phyloP scores from a whole-genome alignment of 2,329 filamentous ascomycete species.

The Sporothrix pseudoabietina region DNA sequence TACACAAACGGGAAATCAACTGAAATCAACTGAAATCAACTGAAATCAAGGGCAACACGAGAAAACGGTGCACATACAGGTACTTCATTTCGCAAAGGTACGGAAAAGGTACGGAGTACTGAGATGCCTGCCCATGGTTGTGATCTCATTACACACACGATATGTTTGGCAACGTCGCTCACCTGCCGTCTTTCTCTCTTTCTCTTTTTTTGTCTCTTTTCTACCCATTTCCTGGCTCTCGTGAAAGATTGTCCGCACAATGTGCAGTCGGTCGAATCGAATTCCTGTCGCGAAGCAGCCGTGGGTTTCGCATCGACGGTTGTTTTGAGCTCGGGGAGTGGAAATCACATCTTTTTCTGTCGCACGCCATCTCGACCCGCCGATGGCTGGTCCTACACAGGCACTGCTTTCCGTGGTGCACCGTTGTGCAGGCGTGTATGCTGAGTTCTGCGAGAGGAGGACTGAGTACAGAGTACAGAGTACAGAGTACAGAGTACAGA shows the following conservation, averaged over 20 bases:
- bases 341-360: neutral
- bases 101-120: neutral
- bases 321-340: slow-evolving; percentile 17
- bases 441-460: neutral
- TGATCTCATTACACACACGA: neutral
- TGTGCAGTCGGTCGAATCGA: slow-evolving; percentile 17
- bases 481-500: neutral
- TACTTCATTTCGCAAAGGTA: neutral
- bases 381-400: neutral
- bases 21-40: neutral
- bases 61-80: neutral
- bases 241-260: slow-evolving; percentile 1
- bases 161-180: slow-evolving; percentile 9
- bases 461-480: neutral
- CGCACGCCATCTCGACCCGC: neutral
- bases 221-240: neutral
- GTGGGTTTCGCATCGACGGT: slow-evolving; percentile 3
- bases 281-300: slow-evolving; percentile 19
- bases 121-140: neutral
- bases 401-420: neutral
- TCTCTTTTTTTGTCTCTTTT: neutral
- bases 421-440: slow-evolving; percentile 5
- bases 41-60: neutral
- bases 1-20: neutral
- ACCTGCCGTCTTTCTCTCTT: slow-evolving; percentile 1